These are phyloP conservation scores for Tolypocladium tropicale DNA, from an alignment of 2,329 filamentous ascomycete genomes.

Conservation along the genomic window DNA sequence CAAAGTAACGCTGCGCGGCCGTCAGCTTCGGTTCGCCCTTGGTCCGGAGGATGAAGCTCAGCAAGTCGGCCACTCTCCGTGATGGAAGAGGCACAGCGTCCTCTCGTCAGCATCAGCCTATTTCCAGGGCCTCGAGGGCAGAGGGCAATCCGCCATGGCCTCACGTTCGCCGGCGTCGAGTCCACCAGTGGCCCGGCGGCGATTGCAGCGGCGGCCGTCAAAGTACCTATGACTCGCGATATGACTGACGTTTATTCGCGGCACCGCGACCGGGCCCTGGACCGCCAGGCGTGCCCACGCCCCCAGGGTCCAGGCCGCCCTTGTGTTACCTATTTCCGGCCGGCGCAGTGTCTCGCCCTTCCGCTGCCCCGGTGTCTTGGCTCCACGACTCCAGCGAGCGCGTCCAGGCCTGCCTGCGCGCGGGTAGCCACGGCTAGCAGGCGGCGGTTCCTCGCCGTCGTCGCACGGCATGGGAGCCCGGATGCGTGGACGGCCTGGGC, in stretches of 20 bases:
- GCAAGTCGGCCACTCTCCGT: no score
- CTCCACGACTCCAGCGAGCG: not conserved
- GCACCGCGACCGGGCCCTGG: not conserved
- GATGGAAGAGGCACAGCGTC: no score
- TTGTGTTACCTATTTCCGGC: not conserved
- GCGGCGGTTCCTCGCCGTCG: not conserved
- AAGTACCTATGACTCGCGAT: slow-evolving; percentile 3
- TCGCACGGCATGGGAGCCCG: not conserved
- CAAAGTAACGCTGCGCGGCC: not conserved
- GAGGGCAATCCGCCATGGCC: no score
- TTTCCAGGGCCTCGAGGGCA: no score
- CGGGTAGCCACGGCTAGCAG: not conserved
- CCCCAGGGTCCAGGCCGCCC: not conserved
- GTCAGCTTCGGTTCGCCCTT: no score
- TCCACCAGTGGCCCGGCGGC: not conserved
- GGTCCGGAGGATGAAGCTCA: no score
- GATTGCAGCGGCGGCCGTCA: not conserved
- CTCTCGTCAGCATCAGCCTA: no score
- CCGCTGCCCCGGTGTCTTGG: not conserved
- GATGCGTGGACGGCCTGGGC: not conserved
- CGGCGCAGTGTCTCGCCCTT: not conserved
- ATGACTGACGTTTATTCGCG: not conserved
- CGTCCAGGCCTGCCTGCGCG: not conserved
- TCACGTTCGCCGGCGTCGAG: no score
- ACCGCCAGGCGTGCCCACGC: no score